Evolutionary conservation across 352 stramenopile genomes (phyloP), one percentile per base, ranked within the genome.

Genomic region (Globisporangium yorkense): DNA sequence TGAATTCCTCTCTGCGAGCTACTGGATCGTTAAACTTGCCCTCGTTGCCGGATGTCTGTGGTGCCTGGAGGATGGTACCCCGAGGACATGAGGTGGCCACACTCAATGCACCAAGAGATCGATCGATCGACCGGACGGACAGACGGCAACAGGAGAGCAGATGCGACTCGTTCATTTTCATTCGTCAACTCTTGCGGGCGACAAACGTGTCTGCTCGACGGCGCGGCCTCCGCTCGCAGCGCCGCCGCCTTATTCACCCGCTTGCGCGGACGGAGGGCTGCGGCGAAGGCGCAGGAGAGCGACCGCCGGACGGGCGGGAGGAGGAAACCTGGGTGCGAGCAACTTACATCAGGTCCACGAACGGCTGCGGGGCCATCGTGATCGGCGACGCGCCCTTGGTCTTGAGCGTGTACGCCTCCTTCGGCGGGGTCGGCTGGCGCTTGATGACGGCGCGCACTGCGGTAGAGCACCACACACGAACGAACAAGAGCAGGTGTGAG

Each of bases 271-370:
- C 12, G 12, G 13, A 18, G 37, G 3, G 44, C 44, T 40, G 24
- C 27, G 18, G n/a, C 43, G 37, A 4, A 43, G 24, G n/a, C 29
- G 54, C 29, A 44, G 40, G 31, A 58, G 24, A 13, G 16, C 24
- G 13, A 35, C 37, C 18, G 53, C 6, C 18, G 7, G 43, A 54
- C 56, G 57, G 51, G 57, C 53, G 57, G 43, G 20, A 24, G 43
- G 53, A 60, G 56, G 51, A 54, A 58, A 60, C 59, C 47, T 43
- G 46, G 49, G 45, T 31, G 54, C 47, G 44, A 44, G 61, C 31
- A 46, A 54, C 68, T 98, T 98, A 99, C 71, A 99, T 92, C 61
- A 99, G 88, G 88, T 99, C 96, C 78, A 98, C 96, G 87, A 99
- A 99, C 68, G 96, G 96, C 72, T 98, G 83, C 54, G 97, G 94